Conservation (phyloP, 306 rosid species). For the Vigna hirtella region DNA sequence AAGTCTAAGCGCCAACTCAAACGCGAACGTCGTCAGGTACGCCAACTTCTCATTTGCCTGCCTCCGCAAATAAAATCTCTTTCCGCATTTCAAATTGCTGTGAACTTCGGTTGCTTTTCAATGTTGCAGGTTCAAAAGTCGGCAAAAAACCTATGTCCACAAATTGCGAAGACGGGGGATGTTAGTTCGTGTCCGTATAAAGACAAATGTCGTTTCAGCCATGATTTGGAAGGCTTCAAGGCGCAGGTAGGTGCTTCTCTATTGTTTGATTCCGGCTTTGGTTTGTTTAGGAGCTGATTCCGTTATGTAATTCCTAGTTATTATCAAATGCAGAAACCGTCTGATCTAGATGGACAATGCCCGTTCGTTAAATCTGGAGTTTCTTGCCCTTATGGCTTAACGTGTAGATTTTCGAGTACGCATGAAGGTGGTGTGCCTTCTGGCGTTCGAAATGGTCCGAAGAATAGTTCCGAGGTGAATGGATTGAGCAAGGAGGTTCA, state of each 20-base stretch:
- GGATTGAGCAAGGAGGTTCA: slow-evolving; percentile 84
- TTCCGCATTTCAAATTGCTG: background rate
- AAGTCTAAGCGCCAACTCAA: slow-evolving; percentile 95
- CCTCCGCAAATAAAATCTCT: background rate
- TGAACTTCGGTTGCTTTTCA: background rate
- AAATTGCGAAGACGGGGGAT: slow-evolving; percentile 77
- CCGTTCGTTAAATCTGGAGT: slow-evolving; percentile 65
- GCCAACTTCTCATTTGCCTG: background rate
- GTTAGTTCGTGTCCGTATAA: slow-evolving; percentile 67
- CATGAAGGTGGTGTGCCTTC: slow-evolving; percentile 57
- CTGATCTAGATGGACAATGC: slow-evolving; percentile 84
- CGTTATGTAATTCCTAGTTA: slow-evolving; percentile 8
- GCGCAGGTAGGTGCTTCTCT: slow-evolving; percentile 61
- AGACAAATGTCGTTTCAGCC: slow-evolving; percentile 91
- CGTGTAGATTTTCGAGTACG: slow-evolving; percentile 79
- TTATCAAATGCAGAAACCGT: slow-evolving; percentile 66
- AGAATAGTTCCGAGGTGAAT: slow-evolving; percentile 69
- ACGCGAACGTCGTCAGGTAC: slow-evolving; percentile 89
- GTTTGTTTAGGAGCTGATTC: background rate
- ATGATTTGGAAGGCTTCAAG: slow-evolving; percentile 76
- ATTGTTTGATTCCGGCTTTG: background rate
- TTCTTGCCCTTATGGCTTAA: slow-evolving; percentile 77
- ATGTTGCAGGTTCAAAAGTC: slow-evolving; percentile 72
- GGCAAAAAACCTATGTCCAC: slow-evolving; percentile 67
- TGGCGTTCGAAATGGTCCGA: slow-evolving; percentile 41